Conservation (phyloP, 1,139 yeast genomes). For the Pichia norvegensis region DNA sequence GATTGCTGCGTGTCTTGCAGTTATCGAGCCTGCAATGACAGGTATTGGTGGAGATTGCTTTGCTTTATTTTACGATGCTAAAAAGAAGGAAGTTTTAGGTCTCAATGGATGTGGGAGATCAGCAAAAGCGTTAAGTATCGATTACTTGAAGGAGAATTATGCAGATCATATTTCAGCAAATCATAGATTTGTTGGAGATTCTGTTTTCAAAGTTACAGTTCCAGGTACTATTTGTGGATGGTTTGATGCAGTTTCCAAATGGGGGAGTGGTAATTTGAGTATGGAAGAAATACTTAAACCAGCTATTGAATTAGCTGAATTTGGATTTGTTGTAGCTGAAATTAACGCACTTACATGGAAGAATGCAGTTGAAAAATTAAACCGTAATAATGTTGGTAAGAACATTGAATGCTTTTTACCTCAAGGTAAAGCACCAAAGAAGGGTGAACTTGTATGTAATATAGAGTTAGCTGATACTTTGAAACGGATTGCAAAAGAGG, state of each 20-base stretch:
- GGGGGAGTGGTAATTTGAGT: conserved; percentile 68
- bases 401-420: conserved; percentile 37
- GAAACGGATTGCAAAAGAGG: conserved; percentile 44
- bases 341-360: conserved; percentile 52
- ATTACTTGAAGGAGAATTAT: conserved; percentile 36
- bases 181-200: conserved; percentile 36
- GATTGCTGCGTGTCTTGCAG: conserved; percentile 64
- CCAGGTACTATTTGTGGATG: conserved; percentile 80
- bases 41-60: conserved; percentile 85
- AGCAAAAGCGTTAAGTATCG: conserved; percentile 45
- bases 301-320: conserved; percentile 61
- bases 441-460: conserved; percentile 57
- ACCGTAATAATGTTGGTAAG: conserved; percentile 15
- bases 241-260: conserved; percentile 56
- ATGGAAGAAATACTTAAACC: conserved; percentile 57
- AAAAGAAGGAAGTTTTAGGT: conserved; percentile 48
- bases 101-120: conserved; percentile 75
- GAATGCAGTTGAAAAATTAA: conserved; percentile 30
- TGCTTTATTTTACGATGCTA: conserved; percentile 50
- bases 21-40: conserved; percentile 70
- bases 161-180: conserved; percentile 23
- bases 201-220: conserved; percentile 58
- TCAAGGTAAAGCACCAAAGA: conserved; percentile 39
- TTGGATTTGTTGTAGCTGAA: conserved; percentile 60
- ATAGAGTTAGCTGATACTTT: conserved; percentile 47